phyloP scores from a whole-genome alignment of 139 green algal genomes.

The Nannochloris sp. region DNA sequence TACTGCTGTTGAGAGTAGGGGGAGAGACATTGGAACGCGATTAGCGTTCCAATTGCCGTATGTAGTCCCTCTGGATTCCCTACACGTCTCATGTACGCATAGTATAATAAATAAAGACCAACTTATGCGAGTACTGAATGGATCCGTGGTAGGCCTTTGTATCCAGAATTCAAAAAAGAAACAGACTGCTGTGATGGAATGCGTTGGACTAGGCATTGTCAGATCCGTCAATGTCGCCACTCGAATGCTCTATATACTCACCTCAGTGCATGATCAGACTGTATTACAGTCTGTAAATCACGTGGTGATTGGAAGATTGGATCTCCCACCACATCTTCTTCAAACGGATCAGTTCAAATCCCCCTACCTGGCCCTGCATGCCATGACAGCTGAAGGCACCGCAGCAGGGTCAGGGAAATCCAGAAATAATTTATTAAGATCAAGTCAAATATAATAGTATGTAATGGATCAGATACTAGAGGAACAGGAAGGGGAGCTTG shows the following conservation, averaged over 20 bases:
- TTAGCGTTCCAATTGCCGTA: conserved; percentile 23
- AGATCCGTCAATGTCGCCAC: conserved; percentile 37
- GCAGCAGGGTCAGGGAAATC: conserved; percentile 46
- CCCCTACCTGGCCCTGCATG: conserved; percentile 52
- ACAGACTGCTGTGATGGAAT: conserved; percentile 10
- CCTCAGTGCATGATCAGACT: conserved; percentile 18
- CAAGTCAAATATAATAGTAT: background rate
- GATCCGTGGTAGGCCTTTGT: conserved; percentile 54
- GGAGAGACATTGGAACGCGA: background rate
- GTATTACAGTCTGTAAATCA: conserved; percentile 33
- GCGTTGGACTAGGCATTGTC: conserved; percentile 66
- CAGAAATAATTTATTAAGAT: conserved; percentile 44
- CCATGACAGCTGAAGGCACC: conserved; percentile 46
- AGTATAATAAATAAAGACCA: conserved; percentile 20
- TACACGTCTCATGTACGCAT: conserved; percentile 24
- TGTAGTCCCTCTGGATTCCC: conserved; percentile 5
- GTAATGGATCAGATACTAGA: no score
- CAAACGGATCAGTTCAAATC: conserved; percentile 23
- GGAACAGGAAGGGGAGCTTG: no score
- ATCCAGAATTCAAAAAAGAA: background rate
- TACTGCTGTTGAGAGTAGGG: conserved; percentile 1
- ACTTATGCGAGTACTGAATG: conserved; percentile 49
- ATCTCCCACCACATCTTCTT: conserved; percentile 55
- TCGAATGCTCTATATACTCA: conserved; percentile 49
- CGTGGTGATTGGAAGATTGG: conserved; percentile 50